A percentile compares a stretch with the other conserved stretches of the same genome.
Conservation (phyloP, 2,329 filamentous ascomycete species). For the Xylariomycetidae sp. region DNA sequence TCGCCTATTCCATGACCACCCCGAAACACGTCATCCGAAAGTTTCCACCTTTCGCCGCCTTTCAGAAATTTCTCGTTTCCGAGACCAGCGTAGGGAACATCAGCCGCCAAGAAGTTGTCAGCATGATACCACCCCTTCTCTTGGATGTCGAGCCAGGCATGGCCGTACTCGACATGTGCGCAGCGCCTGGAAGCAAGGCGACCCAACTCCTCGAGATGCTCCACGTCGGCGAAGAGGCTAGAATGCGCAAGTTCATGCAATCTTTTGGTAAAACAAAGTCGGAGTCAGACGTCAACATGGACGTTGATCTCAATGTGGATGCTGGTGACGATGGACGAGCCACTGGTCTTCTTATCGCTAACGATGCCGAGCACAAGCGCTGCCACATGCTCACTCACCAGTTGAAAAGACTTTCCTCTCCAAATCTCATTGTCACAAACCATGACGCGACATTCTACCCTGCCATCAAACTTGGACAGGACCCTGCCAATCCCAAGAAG, state of each 20-base stretch:
- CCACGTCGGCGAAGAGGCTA: conserved; percentile 84
- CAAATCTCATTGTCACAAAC: conserved; percentile 94
- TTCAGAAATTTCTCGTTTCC: conserved; percentile 96
- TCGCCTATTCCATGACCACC: conserved; percentile 97
- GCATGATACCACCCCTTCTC: conserved; percentile 95
- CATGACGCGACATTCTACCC: conserved; percentile 96
- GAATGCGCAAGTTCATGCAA: conserved; percentile 68
- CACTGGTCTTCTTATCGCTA: conserved; percentile 88
- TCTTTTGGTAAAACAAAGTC: conserved; percentile 40
- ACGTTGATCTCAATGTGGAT: conserved; percentile 50
- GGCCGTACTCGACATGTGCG: conserved; percentile 92
- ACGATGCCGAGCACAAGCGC: conserved; percentile 94
- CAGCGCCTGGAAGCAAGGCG: conserved; percentile 94
- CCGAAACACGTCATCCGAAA: conserved; percentile 94
- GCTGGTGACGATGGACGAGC: conserved; percentile 75
- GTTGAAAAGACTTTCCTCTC: conserved; percentile 92
- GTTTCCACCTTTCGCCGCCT: conserved; percentile 88
- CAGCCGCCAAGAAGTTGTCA: conserved; percentile 93
- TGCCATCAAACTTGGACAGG: conserved; percentile 74
- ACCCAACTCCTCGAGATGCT: conserved; percentile 93
- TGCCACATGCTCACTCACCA: conserved; percentile 97
- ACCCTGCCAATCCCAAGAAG: conserved; percentile 47
- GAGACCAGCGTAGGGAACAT: conserved; percentile 98
- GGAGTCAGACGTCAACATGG: conserved; percentile 42
- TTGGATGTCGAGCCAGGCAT: conserved; percentile 90